Base-by-base conservation (phyloP, 768 basidiomycete species). In the Inosperma sp. region DNA sequence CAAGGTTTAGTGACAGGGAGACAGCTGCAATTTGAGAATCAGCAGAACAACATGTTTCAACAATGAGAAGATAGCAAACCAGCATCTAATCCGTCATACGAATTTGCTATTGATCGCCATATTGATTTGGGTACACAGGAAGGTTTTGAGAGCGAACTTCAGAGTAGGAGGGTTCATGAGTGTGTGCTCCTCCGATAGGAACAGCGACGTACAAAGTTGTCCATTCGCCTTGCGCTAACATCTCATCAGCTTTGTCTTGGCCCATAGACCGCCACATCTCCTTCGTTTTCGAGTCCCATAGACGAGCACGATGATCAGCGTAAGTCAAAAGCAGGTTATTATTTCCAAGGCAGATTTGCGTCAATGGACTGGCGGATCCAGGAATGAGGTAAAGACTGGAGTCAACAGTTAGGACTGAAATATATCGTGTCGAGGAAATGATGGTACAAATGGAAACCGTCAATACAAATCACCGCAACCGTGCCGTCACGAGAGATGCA, bases 221-320 rank as follows among this genome's bases (percentile, higher is more conserved):
- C 95, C 94, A 98, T 1, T 79, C 80, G 0, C 85, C 84, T 61
- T 87, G 78, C 2, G 62, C 64, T 4, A 95, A 59, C 49, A 92
- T 72, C 42, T 92, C 91, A 43, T 81, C 78, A 0, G 86, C 91
- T 61, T 88, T 93, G 34, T 85, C 85, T 7, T 73, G 57, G 5
- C 76, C 76, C 78, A 89, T 89, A 0, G 92, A 88, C 42, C 95
- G 72, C 76, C 91, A 80, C 58, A 98, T 86, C 59, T 96, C 93
- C 50, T 78, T 78, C 0, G 84, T 86, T 54, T 81, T 80, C 13
- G 84, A 71, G 59, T 97, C 90, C 93, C 96, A 99, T 2, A 94
- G 68, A 34, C 96, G 75, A 1, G 88, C 89, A 48, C 84, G 80
- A 2, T 79, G 82, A 54, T 88, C 83, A 3, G 72, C 72, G 65